phyloP scores from a whole-genome alignment of 2,329 filamentous ascomycete genomes.

The Pseudogymnoascus sp. region DNA sequence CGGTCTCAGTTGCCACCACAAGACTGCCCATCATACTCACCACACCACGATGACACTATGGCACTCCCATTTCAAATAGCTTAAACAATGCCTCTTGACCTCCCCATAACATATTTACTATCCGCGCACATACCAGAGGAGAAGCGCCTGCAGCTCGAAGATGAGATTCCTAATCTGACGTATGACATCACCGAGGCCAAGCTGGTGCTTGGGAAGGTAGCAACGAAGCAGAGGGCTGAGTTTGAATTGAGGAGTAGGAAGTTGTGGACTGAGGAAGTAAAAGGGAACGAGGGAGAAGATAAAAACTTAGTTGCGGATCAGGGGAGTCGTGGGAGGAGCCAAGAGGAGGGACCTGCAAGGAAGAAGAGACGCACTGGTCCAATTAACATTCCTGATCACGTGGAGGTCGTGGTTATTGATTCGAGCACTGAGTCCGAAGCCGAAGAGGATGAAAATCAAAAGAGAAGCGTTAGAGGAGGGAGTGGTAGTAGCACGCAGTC shows the following conservation, averaged over 20 bases:
- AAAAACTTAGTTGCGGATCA: background rate
- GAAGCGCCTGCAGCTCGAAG: conserved; percentile 57
- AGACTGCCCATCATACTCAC: background rate
- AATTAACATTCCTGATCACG: conserved; percentile 28
- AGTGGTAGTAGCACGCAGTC: conserved; percentile 4
- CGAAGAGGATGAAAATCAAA: conserved; percentile 18
- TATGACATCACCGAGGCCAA: conserved; percentile 65
- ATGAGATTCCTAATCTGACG: conserved; percentile 57
- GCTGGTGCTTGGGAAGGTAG: conserved; percentile 67
- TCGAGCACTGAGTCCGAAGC: conserved; percentile 32
- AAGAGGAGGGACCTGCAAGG: conserved; percentile 15
- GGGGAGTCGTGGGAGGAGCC: conserved; percentile 5
- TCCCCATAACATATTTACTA: conserved; percentile 50
- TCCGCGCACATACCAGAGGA: conserved; percentile 59
- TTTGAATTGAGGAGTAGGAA: conserved; percentile 69
- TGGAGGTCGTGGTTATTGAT: conserved; percentile 20
- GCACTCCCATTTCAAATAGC: background rate
- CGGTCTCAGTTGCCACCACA: background rate
- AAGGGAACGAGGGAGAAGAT: conserved; percentile 6
- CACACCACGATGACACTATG: background rate
- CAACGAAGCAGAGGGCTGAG: conserved; percentile 60
- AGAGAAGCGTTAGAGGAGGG: background rate
- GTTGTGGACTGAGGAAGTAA: conserved; percentile 48
- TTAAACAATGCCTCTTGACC: conserved; percentile 4
- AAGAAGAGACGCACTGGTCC: conserved; percentile 30